Conservation (phyloP, 768 basidiomycete species). For the Coprinopsis sp. region DNA sequence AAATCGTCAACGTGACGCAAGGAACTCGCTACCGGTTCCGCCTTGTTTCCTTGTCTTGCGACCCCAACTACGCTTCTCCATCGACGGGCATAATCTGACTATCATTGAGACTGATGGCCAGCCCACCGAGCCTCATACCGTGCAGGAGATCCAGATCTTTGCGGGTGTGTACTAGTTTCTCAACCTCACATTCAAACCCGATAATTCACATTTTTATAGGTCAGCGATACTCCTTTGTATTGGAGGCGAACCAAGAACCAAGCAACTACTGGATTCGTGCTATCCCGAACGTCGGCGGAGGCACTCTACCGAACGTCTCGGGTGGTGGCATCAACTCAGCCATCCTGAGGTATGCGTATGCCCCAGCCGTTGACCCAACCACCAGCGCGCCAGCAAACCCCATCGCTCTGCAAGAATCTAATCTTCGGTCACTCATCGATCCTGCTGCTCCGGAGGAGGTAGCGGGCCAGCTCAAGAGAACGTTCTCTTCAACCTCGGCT, state of each 20-base stretch:
- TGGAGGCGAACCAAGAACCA: constrained; percentile 36
- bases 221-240: constrained; percentile 34
- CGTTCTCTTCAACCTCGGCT: constrained; percentile 15
- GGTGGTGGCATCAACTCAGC: constrained; percentile 36
- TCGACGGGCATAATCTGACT: constrained; percentile 36
- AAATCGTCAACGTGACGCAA: constrained; percentile 39
- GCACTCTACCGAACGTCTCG: constrained; percentile 17
- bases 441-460: constrained; percentile 18
- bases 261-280: constrained; percentile 42
- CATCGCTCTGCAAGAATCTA: constrained; percentile 17
- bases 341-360: constrained; percentile 40
- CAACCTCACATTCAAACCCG: neutral
- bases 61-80: constrained; percentile 41
- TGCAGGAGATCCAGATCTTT: constrained; percentile 39
- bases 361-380: constrained; percentile 24
- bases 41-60: constrained; percentile 47
- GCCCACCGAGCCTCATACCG: constrained; percentile 25
- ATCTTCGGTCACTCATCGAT: constrained; percentile 18
- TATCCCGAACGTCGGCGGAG: constrained; percentile 17
- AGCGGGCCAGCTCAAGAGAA: constrained; percentile 17
- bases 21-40: constrained; percentile 52
- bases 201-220: constrained; percentile 11
- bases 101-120: constrained; percentile 42
- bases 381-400: constrained; percentile 8
- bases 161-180: constrained; percentile 23